Base-by-base conservation (phyloP, 768 basidiomycete species). In the Panaeolus papilionaceus region DNA sequence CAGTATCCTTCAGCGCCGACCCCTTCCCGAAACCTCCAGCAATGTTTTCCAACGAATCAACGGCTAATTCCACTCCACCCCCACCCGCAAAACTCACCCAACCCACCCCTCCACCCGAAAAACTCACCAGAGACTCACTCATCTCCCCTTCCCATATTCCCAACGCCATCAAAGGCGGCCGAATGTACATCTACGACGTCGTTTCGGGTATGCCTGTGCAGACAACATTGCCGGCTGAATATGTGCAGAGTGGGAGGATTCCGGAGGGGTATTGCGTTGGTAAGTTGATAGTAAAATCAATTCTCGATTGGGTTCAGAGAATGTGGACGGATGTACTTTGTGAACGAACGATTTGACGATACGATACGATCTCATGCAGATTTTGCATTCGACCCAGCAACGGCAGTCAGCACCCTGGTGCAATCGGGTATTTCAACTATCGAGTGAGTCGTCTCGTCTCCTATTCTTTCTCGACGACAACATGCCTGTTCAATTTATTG, bases 221-320 rank as follows among this genome's bases (percentile, higher is more conserved):
- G 47, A 26, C n/a, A 3, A 26, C 26, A 1, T 18, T 51, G 14
- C 20, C n/a, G 0, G 2, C 1, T 3, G 47, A 51, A 5, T 51
- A 51, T 20, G 20, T 18, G 8, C 6, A 23, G 18, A 51, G 47
- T 20, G 47, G 47, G 47, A 23, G 20, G n/a, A 7, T 51, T 6
- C 47, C 47, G 20, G 47, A 51, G 26, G 47, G 47, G 20, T 51
- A 51, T 20, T 51, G 47, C 12, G 47, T 51, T 26, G 47, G 47
- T 51, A 9, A 51, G 47, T 26, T 20, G 23, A n/a, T 4, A 20
- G 10, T 49, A 23, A 23, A 23, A 23, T 23, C 23, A 23, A 23
- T 23, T 23, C 1, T 23, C 23, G 23, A 23, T 23, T 23, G 23
- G 23, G 23, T 23, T 23, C 23, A 23, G 23, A 23, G 23, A 23